These are phyloP conservation scores for Sclerotinia glacialis DNA, from an alignment of 2,329 filamentous ascomycete genomes.

Conservation along the genomic window DNA sequence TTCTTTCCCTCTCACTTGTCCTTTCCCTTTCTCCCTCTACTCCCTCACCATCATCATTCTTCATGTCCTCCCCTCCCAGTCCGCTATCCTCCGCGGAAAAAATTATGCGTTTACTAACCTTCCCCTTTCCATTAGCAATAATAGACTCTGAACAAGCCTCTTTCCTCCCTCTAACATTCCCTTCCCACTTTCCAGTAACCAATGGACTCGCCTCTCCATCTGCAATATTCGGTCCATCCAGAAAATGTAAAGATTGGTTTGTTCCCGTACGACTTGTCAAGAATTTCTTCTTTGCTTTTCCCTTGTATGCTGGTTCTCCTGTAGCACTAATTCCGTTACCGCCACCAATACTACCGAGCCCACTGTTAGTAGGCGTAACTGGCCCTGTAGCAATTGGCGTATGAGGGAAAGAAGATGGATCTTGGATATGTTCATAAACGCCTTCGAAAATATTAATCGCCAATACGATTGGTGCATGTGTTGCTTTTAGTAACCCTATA, in stretches of 20 bases:
- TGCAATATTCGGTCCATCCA: constrained; percentile 17
- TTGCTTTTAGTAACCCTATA: constrained; percentile 61
- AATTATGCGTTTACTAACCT: constrained; percentile 24
- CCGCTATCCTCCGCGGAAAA: constrained; percentile 23
- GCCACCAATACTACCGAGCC: background rate
- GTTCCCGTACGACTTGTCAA: constrained; percentile 29
- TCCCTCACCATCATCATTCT: background rate
- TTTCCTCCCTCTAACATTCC: background rate
- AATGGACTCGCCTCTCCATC: constrained; percentile 24
- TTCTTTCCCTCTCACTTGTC: constrained; percentile 15
- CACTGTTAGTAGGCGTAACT: constrained; percentile 19
- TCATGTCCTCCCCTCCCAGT: background rate
- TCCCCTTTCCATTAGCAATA: constrained; percentile 27
- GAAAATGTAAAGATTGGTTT: constrained; percentile 28
- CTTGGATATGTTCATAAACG: constrained; percentile 35
- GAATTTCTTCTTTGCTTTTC: constrained; percentile 21
- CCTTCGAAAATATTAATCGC: constrained; percentile 57
- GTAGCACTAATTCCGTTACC: background rate
- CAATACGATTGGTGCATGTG: constrained; percentile 66
- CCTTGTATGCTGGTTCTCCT: constrained; percentile 5
- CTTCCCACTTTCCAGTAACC: background rate
- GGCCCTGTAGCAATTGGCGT: constrained; percentile 16
- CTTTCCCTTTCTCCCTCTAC: background rate
- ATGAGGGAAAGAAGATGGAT: constrained; percentile 26
- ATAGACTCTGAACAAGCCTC: constrained; percentile 4